Percentiles rank a stretch among this genome's conserved stretches.
Conservation (phyloP, 352 stramenopile species). For the Phytophthora pinifolia region DNA sequence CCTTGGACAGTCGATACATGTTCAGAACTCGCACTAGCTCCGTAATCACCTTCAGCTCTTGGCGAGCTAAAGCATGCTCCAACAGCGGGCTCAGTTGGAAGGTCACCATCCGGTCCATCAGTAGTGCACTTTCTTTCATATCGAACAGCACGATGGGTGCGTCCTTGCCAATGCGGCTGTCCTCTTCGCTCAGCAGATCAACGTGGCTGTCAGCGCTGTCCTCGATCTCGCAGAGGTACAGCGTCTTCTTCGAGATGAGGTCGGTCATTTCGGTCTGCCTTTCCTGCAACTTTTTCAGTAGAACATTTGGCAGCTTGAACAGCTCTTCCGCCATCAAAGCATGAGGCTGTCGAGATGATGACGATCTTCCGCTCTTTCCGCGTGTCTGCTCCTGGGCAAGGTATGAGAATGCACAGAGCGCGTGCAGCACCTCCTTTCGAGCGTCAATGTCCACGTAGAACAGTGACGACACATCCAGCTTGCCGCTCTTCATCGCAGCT, state of each 20-base stretch:
- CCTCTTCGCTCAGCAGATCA: slow-evolving; percentile 56
- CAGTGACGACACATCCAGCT: slow-evolving; percentile 70
- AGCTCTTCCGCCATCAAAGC: slow-evolving; percentile 67
- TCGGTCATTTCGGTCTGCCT: slow-evolving; percentile 51
- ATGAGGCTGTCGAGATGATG: slow-evolving; percentile 22
- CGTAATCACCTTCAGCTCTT: slow-evolving; percentile 64
- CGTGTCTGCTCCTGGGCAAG: slow-evolving; percentile 56
- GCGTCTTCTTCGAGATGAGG: slow-evolving; percentile 65
- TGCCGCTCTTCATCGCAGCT: slow-evolving; percentile 74
- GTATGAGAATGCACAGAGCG: slow-evolving; percentile 82
- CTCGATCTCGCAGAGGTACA: slow-evolving; percentile 75
- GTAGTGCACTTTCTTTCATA: slow-evolving; percentile 64
- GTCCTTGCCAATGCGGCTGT: slow-evolving; percentile 68
- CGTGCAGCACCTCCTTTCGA: slow-evolving; percentile 75
- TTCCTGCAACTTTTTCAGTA: slow-evolving; percentile 63
- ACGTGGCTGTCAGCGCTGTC: slow-evolving; percentile 51
- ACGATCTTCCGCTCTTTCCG: slow-evolving; percentile 18
- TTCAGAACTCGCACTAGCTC: slow-evolving; percentile 65
- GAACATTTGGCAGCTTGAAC: slow-evolving; percentile 55
- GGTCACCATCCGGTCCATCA: slow-evolving; percentile 70
- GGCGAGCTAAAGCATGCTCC: slow-evolving; percentile 63
- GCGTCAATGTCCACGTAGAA: slow-evolving; percentile 71
- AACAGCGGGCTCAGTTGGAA: slow-evolving; percentile 80
- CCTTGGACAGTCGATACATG: slow-evolving; percentile 33
- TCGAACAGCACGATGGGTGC: slow-evolving; percentile 82